Evolutionary conservation across 2,329 filamentous ascomycete species (phyloP), one percentile per base, ranked within the genome.

Genomic region (Piedraia hortae): DNA sequence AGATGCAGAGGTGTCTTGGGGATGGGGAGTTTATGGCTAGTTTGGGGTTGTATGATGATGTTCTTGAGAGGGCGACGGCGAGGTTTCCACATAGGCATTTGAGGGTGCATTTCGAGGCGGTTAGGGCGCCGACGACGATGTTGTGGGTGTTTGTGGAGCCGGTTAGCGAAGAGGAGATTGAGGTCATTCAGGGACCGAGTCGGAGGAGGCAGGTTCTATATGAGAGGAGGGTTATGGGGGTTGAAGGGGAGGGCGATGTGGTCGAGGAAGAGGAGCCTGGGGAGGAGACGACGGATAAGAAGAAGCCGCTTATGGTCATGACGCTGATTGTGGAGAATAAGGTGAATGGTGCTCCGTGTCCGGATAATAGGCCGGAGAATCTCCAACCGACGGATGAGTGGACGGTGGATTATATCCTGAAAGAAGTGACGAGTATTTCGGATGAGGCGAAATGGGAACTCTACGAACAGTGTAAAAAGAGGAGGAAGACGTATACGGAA

Each of bases 71-170:
- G 29, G 78, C 73, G 4, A 75, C 72, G 0, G 47, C 58, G 18
- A 64, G 59, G 30, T 93, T 69, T 36, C 85, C 85, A 0, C 54
- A 69, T 19, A 55, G 60, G 26, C 36, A 32, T 10, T 21, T 42
- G 24, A 28, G 39, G 10, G 26, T 42, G 6, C 35, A 39, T 17
- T 41, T 42, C 59, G 74, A 27, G 51, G 58, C 24, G 53, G 24
- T 22, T 12, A 21, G 19, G 2, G 21, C 19, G 10, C 26, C 31
- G 17, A 28, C 31, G 5, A 30, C 5, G 59, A 70, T 70, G 34
- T 80, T 90, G 62, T 82, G 89, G 38, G 63, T 93, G 23, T 89
- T 90, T 38, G 80, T 69, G 8, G 71, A 89, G 42, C 80, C 85
- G 3, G 66, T 93, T 23, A 60, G 59, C 0, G 59, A 73, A 4